A percentile compares a stretch with the other conserved stretches of the same genome.
phyloP scores from a whole-genome alignment of 306 rosid genomes.

The Vachellia collinsii region DNA sequence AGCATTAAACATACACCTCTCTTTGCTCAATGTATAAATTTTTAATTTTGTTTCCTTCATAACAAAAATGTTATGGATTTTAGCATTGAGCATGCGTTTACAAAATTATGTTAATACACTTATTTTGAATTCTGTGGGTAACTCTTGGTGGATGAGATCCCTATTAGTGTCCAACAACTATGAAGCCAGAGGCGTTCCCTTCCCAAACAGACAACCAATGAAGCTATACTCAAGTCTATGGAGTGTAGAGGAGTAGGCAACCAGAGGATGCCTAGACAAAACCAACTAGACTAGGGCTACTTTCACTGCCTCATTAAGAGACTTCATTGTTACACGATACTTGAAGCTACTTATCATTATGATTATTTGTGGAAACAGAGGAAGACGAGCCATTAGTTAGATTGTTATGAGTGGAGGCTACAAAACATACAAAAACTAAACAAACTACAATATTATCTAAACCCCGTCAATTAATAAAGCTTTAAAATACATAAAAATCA shows the following conservation, averaged over 20 bases:
- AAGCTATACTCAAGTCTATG: conserved; percentile 43
- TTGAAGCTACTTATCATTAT: too few species aligned
- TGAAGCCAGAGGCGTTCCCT: conserved; percentile 42
- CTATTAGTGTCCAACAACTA: conserved; percentile 49
- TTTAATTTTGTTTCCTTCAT: too few species aligned
- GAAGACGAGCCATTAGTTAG: too few species aligned
- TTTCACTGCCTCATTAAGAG: conserved; percentile 37
- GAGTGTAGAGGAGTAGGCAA: conserved; percentile 49
- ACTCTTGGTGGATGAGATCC: conserved; percentile 42
- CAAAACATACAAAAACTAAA: too few species aligned
- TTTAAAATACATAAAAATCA: too few species aligned
- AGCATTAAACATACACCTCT: not conserved
- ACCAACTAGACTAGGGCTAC: conserved; percentile 48
- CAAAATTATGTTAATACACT: too few species aligned
- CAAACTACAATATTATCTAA: too few species aligned
- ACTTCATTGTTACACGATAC: conserved; percentile 10
- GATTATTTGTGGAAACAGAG: too few species aligned
- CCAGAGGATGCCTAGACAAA: conserved; percentile 47
- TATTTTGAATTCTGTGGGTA: conserved; percentile 10
- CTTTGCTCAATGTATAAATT: too few species aligned
- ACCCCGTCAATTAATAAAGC: too few species aligned
- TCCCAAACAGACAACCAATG: conserved; percentile 46
- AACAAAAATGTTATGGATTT: too few species aligned
- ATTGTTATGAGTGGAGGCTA: too few species aligned
- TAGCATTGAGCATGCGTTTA: not conserved